Base-by-base conservation (phyloP, 1,284 basidiomycete genomes). In the Sanghuangporus sanghuang region DNA sequence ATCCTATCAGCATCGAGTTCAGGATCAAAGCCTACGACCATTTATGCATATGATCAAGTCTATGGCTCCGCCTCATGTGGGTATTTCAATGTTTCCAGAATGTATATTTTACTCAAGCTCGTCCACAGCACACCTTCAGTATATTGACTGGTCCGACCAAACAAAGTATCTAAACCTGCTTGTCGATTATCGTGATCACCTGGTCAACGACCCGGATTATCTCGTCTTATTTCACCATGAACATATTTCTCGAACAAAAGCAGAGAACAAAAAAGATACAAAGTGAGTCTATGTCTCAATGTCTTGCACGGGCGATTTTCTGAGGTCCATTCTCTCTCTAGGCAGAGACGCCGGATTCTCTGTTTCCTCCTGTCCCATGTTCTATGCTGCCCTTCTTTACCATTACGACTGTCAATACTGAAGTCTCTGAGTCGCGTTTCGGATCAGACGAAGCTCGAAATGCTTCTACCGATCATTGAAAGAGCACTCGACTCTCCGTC, bases 311-410 rank as follows among this genome's bases (percentile, higher is more conserved):
- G 57, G 61, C 21, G 23, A 61, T 48, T 66, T 14, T 67, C 57
- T 48, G 21, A 39, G 14, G 57, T 69, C n/a, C 12, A 2, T 69
- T 14, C n/a, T n/a, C n/a, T n/a, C n/a, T 35, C 35, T 62, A 93
- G 90, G 62, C 88, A 90, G 74, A 93, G 89, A 70, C 85, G 87
- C 66, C 83, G 86, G 11, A 77, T 95, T 54, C 72, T 94, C 42
- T 93, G 89, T 71, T 96, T 84, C 75, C 73, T 98, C 1, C 75
- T 93, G 14, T 96, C 95, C 2, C 96, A 98, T 73, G 80, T 90
- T 57, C 80, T 85, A 42, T 84, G 84, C 5, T 85, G 91, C 71
- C 76, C 79, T 3, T 73, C 83, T 6, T 73, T 81, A 4, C 65
- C 71, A 0, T 79, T 84, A 40, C 85, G 86, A 61, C 73, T 84